Evolutionary conservation across 2,329 filamentous ascomycete genomes (phyloP).

Genomic region (Beauveria rudraprayagi): DNA sequence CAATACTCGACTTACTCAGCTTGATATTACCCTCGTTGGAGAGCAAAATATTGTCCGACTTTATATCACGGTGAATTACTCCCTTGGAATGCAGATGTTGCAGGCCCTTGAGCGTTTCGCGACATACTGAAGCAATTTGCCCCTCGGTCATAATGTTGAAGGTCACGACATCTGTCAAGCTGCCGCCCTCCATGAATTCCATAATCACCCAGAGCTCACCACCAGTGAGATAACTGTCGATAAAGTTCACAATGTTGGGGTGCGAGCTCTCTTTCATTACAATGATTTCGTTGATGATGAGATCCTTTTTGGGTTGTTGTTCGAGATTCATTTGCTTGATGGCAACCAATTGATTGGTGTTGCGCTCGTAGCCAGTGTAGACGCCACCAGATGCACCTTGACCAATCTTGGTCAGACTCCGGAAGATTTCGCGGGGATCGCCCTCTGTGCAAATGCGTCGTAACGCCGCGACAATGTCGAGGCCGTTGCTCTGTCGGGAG

Average conservation of each 20-base stretch:
- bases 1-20: constrained; percentile 60
- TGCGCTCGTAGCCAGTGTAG: constrained; percentile 80
- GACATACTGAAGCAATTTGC: constrained; percentile 91
- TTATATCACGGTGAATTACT: constrained; percentile 97
- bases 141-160: constrained; percentile 99
- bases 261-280: constrained; percentile 99
- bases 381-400: constrained; percentile 96
- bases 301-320: constrained; percentile 95
- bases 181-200: constrained; percentile 99
- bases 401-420: constrained; percentile 86
- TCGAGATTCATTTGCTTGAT: constrained; percentile 99
- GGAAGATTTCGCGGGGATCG: constrained; percentile 82
- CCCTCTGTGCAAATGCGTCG: constrained; percentile 85
- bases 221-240: constrained; percentile 86
- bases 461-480: constrained; percentile 76
- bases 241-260: constrained; percentile 98
- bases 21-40: constrained; percentile 96
- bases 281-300: constrained; percentile 98
- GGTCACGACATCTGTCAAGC: constrained; percentile 94
- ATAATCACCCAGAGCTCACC: constrained; percentile 98
- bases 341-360: constrained; percentile 79
- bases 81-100: constrained; percentile 96
- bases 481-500: constrained; percentile 66
- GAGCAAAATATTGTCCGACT: constrained; percentile 94
- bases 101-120: constrained; percentile 83